Conservation (phyloP, 2,329 filamentous ascomycete genomes). For the Talaromyces rugulosus region DNA sequence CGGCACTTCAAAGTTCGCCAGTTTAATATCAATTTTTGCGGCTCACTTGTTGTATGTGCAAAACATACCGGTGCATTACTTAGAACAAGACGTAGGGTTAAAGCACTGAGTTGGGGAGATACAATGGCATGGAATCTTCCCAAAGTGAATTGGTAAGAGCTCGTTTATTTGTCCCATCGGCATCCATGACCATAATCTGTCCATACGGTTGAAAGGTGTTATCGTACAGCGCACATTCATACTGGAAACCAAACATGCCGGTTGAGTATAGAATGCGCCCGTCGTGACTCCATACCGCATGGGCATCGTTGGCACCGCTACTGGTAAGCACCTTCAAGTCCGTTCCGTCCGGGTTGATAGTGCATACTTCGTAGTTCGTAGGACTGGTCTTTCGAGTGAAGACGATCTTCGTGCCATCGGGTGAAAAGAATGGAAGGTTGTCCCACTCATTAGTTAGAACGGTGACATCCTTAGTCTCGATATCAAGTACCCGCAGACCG, state of each 20-base stretch:
- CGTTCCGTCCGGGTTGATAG: slow-evolving; percentile 39
- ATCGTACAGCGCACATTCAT: slow-evolving; percentile 40
- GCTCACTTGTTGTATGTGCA: too few relatives aligned
- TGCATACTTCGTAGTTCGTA: slow-evolving; percentile 39
- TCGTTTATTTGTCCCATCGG: slow-evolving; percentile 33
- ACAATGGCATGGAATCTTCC: slow-evolving; percentile 30
- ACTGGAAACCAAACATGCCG: slow-evolving; percentile 43
- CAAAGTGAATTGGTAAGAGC: slow-evolving; percentile 26
- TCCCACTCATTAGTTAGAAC: slow-evolving; percentile 36
- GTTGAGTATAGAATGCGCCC: slow-evolving; percentile 39
- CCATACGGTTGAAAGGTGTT: slow-evolving; percentile 45
- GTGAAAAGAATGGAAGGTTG: slow-evolving; percentile 38
- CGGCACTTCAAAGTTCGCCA: too few relatives aligned
- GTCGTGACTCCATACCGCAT: slow-evolving; percentile 19
- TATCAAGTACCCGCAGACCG: slow-evolving; percentile 9
- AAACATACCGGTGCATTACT: not conserved
- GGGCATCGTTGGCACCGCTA: not conserved
- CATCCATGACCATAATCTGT: slow-evolving; percentile 43
- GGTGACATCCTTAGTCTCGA: slow-evolving; percentile 26
- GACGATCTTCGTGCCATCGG: slow-evolving; percentile 36
- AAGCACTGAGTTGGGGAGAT: slow-evolving; percentile 15
- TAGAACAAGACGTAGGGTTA: not conserved
- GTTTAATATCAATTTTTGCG: too few relatives aligned
- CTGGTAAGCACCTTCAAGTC: slow-evolving; percentile 25
- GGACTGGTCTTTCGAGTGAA: slow-evolving; percentile 34